phyloP scores from a whole-genome alignment of 2,329 filamentous ascomycete species.

The Fusarium foetens region DNA sequence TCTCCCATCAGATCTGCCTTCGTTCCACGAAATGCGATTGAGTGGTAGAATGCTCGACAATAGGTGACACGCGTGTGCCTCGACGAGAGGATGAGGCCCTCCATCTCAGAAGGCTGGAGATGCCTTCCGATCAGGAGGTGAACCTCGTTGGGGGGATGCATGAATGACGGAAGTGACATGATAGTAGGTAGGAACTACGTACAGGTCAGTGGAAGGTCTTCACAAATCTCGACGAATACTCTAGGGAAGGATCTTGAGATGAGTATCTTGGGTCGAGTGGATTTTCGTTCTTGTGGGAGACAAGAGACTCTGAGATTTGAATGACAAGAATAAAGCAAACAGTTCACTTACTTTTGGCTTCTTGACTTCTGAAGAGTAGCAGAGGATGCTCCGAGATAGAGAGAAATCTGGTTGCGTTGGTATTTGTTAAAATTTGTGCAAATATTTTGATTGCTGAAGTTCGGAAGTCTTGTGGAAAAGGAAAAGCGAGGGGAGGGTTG shows the following conservation, averaged over 20 bases:
- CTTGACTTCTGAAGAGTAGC: too few relatives aligned
- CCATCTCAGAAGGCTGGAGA: not conserved
- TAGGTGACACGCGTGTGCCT: rapidly evolving
- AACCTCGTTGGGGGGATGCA: rapidly evolving
- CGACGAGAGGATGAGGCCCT: rapidly evolving
- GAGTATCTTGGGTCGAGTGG: too few relatives aligned
- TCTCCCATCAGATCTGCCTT: not conserved
- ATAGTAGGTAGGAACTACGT: rapidly evolving
- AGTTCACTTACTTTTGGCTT: not conserved
- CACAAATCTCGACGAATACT: not conserved
- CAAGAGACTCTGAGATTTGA: too few relatives aligned
- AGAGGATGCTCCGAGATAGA: too few relatives aligned
- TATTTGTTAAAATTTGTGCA: too few relatives aligned
- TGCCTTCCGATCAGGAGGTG: not conserved
- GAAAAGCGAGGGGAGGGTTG: not conserved
- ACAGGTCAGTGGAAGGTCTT: not conserved
- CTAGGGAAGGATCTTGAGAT: too few relatives aligned
- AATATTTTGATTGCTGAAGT: too few relatives aligned
- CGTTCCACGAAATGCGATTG: not conserved
- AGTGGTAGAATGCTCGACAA: not conserved
- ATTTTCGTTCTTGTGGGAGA: rapidly evolving
- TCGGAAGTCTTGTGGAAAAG: not conserved
- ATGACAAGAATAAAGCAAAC: not conserved
- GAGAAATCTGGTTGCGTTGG: too few relatives aligned
- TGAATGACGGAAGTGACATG: not conserved